phyloP scores from a whole-genome alignment of 352 stramenopile genomes.

The Pythium grandisporangium region DNA sequence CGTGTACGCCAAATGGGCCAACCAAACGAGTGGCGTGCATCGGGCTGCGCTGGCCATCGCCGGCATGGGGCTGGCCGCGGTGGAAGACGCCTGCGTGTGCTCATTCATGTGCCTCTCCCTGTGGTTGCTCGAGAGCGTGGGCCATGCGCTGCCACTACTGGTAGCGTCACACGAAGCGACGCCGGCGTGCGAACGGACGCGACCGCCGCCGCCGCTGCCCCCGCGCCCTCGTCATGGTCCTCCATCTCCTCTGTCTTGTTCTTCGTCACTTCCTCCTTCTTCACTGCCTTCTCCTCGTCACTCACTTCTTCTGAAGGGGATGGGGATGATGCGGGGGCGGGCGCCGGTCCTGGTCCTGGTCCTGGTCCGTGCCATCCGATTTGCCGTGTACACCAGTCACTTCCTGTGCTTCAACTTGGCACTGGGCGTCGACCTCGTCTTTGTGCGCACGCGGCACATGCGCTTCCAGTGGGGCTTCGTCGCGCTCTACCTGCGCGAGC shows the following conservation, averaged over 20 bases:
- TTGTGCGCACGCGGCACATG: conserved; percentile 47
- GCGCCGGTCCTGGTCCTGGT: not conserved
- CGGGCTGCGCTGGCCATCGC: conserved; percentile 24
- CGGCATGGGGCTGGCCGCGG: conserved; percentile 26
- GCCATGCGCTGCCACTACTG: not conserved
- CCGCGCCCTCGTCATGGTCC: not conserved
- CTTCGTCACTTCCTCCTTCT: not conserved
- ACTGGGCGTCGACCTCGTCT: conserved; percentile 28
- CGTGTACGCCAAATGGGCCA: conserved; percentile 42
- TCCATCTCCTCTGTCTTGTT: too few relatives aligned
- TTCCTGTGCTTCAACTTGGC: too few relatives aligned
- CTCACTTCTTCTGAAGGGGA: too few relatives aligned
- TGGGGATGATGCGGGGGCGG: too few relatives aligned
- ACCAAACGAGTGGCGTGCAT: too few relatives aligned
- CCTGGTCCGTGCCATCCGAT: conserved; percentile 8
- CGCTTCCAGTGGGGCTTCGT: conserved; percentile 40
- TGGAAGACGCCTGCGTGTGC: conserved; percentile 42
- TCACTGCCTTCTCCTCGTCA: conserved; percentile 14
- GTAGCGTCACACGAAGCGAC: not conserved
- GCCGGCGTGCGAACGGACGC: too few relatives aligned
- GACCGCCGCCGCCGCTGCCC: not conserved
- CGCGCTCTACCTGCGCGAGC: conserved; percentile 30
- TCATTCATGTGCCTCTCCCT: conserved; percentile 15
- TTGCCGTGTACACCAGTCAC: too few relatives aligned
- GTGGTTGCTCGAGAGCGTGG: conserved; percentile 18